phyloP scores from a whole-genome alignment of 306 rosid genomes.

The Quercus rubra region DNA sequence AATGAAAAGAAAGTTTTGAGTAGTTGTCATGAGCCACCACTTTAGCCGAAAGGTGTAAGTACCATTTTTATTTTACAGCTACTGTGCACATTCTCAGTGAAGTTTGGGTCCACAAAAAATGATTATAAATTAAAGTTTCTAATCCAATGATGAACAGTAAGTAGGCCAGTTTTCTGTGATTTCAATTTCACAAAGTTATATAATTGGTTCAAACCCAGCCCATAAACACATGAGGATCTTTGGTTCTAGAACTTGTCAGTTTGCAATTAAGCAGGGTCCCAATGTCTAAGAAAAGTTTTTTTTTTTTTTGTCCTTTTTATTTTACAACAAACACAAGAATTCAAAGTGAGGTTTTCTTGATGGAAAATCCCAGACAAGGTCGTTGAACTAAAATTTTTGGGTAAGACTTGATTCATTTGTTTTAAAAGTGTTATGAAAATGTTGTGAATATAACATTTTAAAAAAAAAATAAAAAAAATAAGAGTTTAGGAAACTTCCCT shows the following conservation, averaged over 20 bases:
- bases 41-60: conserved; percentile 17
- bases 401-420: fast-evolving
- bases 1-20: background rate
- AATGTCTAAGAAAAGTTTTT: too few species aligned
- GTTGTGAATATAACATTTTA: fast-evolving
- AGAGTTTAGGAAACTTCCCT: too few species aligned
- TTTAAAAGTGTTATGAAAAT: too few species aligned
- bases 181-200: background rate
- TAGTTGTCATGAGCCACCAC: background rate
- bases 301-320: too few species aligned
- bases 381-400: too few species aligned
- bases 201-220: background rate
- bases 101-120: conserved; percentile 3
- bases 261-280: background rate
- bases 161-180: background rate
- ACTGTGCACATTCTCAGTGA: background rate
- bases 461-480: too few species aligned
- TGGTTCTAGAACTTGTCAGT: too few species aligned
- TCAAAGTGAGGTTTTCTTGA: too few species aligned
- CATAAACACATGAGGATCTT: background rate
- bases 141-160: background rate
- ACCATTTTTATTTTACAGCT: background rate
- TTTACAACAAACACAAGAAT: too few species aligned
- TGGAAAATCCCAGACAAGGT: too few species aligned
- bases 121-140: background rate